phyloP scores from a whole-genome alignment of 1,284 basidiomycete genomes.

The Trichosporon sp. region DNA sequence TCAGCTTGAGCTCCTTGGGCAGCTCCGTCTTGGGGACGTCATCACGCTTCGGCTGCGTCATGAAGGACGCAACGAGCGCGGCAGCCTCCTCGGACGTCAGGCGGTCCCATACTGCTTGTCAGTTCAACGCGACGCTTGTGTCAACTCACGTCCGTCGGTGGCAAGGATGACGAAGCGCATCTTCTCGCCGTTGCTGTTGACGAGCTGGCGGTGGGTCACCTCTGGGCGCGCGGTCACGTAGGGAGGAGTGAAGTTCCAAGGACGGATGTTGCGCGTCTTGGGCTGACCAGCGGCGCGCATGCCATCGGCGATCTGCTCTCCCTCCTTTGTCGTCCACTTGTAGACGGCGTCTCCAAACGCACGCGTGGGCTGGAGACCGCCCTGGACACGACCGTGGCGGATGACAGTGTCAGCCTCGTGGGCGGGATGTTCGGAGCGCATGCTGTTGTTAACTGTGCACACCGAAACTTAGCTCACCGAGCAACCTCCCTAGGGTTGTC shows the following conservation, averaged over 20 bases:
- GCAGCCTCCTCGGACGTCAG: slow-evolving; percentile 95
- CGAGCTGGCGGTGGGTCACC: slow-evolving; percentile 75
- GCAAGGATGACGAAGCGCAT: slow-evolving; percentile 81
- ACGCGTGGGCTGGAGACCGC: slow-evolving; percentile 89
- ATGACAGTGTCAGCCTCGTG: slow-evolving; percentile 82
- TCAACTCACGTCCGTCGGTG: slow-evolving; percentile 73
- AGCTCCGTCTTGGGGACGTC: slow-evolving; percentile 44
- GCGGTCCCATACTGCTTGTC: slow-evolving; percentile 75
- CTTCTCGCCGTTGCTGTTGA: slow-evolving; percentile 45
- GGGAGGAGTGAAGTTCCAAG: slow-evolving; percentile 81
- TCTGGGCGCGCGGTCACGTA: slow-evolving; percentile 91
- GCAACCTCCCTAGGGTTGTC: slow-evolving; percentile 78
- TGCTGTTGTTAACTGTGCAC: slow-evolving; percentile 59
- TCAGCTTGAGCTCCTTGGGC: slow-evolving; percentile 38
- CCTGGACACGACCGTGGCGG: slow-evolving; percentile 80
- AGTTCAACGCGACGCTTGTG: not conserved
- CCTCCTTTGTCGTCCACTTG: slow-evolving; percentile 70
- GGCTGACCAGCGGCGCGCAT: slow-evolving; percentile 15
- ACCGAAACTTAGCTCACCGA: slow-evolving; percentile 38
- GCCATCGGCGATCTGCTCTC: slow-evolving; percentile 71
- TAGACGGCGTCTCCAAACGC: slow-evolving; percentile 90
- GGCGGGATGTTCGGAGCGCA: slow-evolving; percentile 84
- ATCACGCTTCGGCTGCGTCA: slow-evolving; percentile 65
- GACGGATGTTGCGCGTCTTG: slow-evolving; percentile 64
- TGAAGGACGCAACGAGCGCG: slow-evolving; percentile 79